A percentile compares a stretch with the other conserved stretches of the same genome.
Conservation (phyloP, 352 stramenopile genomes). For the Pythium myriotylum region DNA sequence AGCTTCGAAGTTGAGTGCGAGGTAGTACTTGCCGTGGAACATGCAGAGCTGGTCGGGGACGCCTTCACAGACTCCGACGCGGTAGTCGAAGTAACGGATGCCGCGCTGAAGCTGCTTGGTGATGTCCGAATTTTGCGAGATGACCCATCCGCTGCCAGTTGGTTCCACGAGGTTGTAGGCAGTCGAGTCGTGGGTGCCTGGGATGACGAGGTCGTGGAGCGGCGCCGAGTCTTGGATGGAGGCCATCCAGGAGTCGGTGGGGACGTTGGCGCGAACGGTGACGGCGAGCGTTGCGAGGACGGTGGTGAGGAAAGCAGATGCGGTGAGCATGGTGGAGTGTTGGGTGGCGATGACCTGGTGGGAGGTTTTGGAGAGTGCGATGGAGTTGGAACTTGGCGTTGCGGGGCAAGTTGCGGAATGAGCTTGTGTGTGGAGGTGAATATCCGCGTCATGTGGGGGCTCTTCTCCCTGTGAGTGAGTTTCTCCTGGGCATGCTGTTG, state of each 20-base stretch:
- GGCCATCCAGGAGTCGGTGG: background rate
- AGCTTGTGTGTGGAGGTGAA: too few species aligned
- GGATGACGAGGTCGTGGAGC: background rate
- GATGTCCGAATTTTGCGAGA: background rate
- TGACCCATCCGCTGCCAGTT: background rate
- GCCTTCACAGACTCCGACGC: background rate
- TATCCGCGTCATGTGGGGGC: too few species aligned
- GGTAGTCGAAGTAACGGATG: background rate
- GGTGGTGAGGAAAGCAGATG: too few species aligned
- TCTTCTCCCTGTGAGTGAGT: too few species aligned
- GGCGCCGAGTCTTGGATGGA: background rate
- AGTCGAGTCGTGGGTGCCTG: background rate
- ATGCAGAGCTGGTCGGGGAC: background rate
- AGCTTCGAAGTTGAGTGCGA: background rate
- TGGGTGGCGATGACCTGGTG: too few species aligned
- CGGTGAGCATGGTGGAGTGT: too few species aligned
- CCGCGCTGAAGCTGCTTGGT: background rate
- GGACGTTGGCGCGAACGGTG: too few species aligned
- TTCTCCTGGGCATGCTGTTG: too few species aligned
- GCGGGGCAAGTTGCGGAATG: too few species aligned
- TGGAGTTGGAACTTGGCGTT: too few species aligned
- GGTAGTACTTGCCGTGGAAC: conserved; percentile 2
- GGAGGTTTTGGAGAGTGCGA: too few species aligned
- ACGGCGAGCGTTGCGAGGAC: too few species aligned
- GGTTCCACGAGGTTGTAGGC: background rate